Evolutionary conservation across 1,139 yeast genomes (phyloP).

Genomic region (Suhomyces taliae): DNA sequence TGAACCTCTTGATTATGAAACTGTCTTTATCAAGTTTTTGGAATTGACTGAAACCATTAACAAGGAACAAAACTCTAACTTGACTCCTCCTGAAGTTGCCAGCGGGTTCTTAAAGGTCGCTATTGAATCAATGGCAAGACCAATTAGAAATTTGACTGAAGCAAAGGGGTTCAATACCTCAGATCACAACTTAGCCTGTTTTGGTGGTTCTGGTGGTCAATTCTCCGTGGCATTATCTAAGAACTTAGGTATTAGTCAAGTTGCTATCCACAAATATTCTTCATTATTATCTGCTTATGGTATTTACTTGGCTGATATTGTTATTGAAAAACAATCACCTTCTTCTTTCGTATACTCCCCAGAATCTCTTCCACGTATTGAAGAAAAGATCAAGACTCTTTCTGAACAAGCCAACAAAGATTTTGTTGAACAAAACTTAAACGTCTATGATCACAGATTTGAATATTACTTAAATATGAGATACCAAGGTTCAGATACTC

Average conservation of each 20-base stretch:
- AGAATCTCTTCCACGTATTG: conserved; percentile 21
- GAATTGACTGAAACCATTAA: conserved; percentile 37
- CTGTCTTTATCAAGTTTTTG: conserved; percentile 29
- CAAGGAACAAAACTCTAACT: conserved; percentile 20
- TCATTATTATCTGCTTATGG: conserved; percentile 48
- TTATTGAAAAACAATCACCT: conserved; percentile 67
- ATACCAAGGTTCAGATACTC: conserved; percentile 86
- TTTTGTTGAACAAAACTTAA: conserved; percentile 32
- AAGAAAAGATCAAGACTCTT: conserved; percentile 26
- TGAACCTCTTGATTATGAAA: conserved; percentile 36
- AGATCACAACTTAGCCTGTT: conserved; percentile 45
- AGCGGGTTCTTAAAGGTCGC: conserved; percentile 46
- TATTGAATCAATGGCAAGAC: conserved; percentile 48
- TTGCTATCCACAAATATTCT: conserved; percentile 46
- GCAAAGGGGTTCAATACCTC: conserved; percentile 43
- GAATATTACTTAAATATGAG: conserved; percentile 76
- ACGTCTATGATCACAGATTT: conserved; percentile 28
- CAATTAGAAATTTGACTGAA: conserved; percentile 45
- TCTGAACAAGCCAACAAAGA: conserved; percentile 31
- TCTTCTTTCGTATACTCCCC: conserved; percentile 30
- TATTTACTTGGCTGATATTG: conserved; percentile 45
- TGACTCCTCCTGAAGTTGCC: conserved; percentile 44
- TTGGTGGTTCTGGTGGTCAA: conserved; percentile 53
- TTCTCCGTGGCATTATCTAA: conserved; percentile 42
- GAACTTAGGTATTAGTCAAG: conserved; percentile 38